Conservation (phyloP, 2,329 filamentous ascomycete species). For the Sporothrix variecibatus region DNA sequence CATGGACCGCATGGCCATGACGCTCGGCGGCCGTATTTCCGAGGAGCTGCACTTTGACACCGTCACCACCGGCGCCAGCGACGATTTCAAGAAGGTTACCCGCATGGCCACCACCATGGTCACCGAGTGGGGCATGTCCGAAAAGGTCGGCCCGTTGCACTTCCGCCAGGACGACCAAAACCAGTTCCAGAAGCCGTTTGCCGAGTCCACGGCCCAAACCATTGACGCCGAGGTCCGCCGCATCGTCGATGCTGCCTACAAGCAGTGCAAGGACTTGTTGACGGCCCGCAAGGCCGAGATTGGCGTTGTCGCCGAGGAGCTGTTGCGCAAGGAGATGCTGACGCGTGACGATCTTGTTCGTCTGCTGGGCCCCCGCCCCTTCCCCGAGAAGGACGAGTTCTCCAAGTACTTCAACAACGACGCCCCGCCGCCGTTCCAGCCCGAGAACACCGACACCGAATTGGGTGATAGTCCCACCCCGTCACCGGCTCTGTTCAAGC, state of each 20-base stretch:
- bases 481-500: constrained; percentile 26
- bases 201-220: constrained; percentile 85
- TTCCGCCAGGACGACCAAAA: constrained; percentile 77
- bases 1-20: constrained; percentile 99
- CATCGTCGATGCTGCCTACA: constrained; percentile 90
- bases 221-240: constrained; percentile 91
- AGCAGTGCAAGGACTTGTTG: constrained; percentile 82
- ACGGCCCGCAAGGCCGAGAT: constrained; percentile 85
- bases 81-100: constrained; percentile 98
- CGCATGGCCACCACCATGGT: constrained; percentile 97
- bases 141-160: constrained; percentile 89
- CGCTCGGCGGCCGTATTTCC: constrained; percentile 88
- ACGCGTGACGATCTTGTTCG: constrained; percentile 89
- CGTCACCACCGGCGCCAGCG: constrained; percentile 90
- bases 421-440: constrained; percentile 56
- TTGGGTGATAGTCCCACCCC: not conserved
- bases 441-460: constrained; percentile 46
- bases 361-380: constrained; percentile 80
- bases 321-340: constrained; percentile 88
- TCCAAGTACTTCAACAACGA: constrained; percentile 83
- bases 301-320: constrained; percentile 86
- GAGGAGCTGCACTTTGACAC: constrained; percentile 97
- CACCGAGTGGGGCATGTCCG: constrained; percentile 98
- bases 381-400: constrained; percentile 84
- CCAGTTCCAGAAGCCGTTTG: constrained; percentile 90